Conservation (phyloP, 768 basidiomycete species). For the Boletus reticulatus region DNA sequence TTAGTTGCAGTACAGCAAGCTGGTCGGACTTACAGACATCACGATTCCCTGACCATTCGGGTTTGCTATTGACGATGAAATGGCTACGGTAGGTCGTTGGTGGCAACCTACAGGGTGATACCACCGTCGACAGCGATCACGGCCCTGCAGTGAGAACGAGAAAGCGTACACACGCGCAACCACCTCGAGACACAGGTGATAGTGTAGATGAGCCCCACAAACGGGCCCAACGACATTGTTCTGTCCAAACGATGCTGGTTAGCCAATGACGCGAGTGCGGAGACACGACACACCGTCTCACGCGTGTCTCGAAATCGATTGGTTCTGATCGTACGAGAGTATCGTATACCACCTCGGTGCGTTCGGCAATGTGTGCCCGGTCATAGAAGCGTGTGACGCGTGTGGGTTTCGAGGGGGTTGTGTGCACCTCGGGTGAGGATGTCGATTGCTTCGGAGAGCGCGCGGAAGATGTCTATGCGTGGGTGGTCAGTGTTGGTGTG, state of each 20-base stretch:
- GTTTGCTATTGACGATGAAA: too few relatives aligned
- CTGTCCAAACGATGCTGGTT: conserved; percentile 40
- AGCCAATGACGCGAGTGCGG: too few relatives aligned
- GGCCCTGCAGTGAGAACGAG: too few relatives aligned
- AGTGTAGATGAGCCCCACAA: conserved; percentile 85
- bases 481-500: background rate
- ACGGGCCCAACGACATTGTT: conserved; percentile 74
- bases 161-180: too few relatives aligned
- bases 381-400: conserved; percentile 82
- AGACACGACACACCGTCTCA: conserved; percentile 55
- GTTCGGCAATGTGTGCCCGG: conserved; percentile 75
- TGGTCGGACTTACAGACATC: too few relatives aligned
- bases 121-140: too few relatives aligned
- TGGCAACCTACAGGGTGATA: too few relatives aligned
- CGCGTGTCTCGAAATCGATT: conserved; percentile 73
- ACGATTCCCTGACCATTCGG: too few relatives aligned
- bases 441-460: conserved; percentile 75
- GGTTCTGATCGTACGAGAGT: conserved; percentile 59
- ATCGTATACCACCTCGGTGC: conserved; percentile 84
- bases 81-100: too few relatives aligned
- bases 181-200: conserved; percentile 45
- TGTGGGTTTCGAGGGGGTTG: conserved; percentile 74
- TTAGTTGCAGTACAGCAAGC: too few relatives aligned
- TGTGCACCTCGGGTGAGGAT: conserved; percentile 67
- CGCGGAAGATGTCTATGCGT: conserved; percentile 73